Evolutionary conservation across 1,284 basidiomycete species (phyloP).

Genomic region (Jaminaea rosea): DNA sequence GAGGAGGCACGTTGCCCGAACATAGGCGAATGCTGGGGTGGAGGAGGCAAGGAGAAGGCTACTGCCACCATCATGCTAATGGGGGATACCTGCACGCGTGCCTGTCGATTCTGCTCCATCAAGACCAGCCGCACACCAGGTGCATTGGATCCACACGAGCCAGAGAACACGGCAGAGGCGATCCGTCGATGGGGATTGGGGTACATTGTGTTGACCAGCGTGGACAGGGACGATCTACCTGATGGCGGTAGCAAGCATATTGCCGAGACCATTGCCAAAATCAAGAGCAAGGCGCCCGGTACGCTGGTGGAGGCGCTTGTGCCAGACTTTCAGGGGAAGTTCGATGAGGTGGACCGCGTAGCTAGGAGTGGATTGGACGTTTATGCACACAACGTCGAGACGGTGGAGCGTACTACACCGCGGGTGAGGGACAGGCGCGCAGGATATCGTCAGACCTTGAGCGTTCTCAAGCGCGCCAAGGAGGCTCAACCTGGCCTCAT

Average conservation of each 20-base stretch:
- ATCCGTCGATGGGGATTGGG: slow-evolving; percentile 96
- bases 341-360: slow-evolving; percentile 68
- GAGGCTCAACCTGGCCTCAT: slow-evolving; percentile 63
- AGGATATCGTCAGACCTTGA: slow-evolving; percentile 78
- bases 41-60: slow-evolving; percentile 62
- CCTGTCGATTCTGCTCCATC: slow-evolving; percentile 93
- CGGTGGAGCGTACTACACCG: slow-evolving; percentile 83
- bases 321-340: slow-evolving; percentile 78
- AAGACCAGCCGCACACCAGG: slow-evolving; percentile 84
- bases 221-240: slow-evolving; percentile 87
- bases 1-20: slow-evolving; percentile 99
- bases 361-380: slow-evolving; percentile 90
- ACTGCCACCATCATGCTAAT: slow-evolving; percentile 89
- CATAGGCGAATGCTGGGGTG: slow-evolving; percentile 99
- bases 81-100: slow-evolving; percentile 99
- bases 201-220: slow-evolving; percentile 93
- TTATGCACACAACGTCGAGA: slow-evolving; percentile 97
- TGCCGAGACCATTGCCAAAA: slow-evolving; percentile 84
- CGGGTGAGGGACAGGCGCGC: slow-evolving; percentile 90
- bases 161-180: slow-evolving; percentile 95
- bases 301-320: slow-evolving; percentile 95
- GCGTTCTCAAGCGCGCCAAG: slow-evolving; percentile 63
- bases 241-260: slow-evolving; percentile 92
- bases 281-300: slow-evolving; percentile 85
- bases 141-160: slow-evolving; percentile 89